A percentile compares a stretch with the other conserved stretches of the same genome.
Conservation (phyloP, 352 stramenopile species). For the Phytophthora pinifolia region DNA sequence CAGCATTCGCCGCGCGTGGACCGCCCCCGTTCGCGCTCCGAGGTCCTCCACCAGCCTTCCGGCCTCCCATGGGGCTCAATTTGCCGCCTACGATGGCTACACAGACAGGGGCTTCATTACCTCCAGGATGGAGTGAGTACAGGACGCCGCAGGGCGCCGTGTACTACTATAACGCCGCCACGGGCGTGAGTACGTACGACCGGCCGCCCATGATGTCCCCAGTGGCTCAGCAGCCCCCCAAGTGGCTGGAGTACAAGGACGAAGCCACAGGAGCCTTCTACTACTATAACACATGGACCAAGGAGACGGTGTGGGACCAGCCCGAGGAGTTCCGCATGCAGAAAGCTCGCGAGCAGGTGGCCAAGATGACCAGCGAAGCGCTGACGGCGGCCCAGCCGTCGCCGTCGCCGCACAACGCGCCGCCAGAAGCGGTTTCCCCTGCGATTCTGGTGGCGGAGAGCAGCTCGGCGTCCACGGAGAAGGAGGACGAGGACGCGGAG, state of each 20-base stretch:
- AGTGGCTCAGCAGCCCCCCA: conserved; percentile 6
- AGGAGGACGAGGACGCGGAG: conserved; percentile 39
- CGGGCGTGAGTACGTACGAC: conserved; percentile 69
- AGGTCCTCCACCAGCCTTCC: conserved; percentile 23
- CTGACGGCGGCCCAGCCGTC: conserved; percentile 10
- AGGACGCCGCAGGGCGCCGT: conserved; percentile 49
- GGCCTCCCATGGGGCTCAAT: conserved; percentile 21
- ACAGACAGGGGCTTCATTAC: conserved; percentile 18
- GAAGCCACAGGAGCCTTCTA: conserved; percentile 66
- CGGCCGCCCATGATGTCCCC: conserved; percentile 16
- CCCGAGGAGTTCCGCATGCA: conserved; percentile 79
- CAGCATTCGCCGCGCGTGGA: conserved; percentile 19
- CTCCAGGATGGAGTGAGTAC: conserved; percentile 61
- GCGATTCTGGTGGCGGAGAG: too few species aligned
- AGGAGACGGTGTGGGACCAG: conserved; percentile 80
- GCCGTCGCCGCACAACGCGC: conserved; percentile 2
- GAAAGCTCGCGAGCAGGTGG: conserved; percentile 67
- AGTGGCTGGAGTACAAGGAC: conserved; percentile 84
- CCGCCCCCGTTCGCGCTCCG: conserved; percentile 28
- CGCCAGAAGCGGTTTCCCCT: too few species aligned
- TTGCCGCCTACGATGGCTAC: conserved; percentile 20
- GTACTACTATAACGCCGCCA: conserved; percentile 67
- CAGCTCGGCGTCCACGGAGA: conserved; percentile 10
- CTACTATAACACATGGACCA: conserved; percentile 80
- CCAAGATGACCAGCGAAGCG: conserved; percentile 53